Base-by-base conservation (phyloP, 805 yeast species). In the Metschnikowia arizonensis region DNA sequence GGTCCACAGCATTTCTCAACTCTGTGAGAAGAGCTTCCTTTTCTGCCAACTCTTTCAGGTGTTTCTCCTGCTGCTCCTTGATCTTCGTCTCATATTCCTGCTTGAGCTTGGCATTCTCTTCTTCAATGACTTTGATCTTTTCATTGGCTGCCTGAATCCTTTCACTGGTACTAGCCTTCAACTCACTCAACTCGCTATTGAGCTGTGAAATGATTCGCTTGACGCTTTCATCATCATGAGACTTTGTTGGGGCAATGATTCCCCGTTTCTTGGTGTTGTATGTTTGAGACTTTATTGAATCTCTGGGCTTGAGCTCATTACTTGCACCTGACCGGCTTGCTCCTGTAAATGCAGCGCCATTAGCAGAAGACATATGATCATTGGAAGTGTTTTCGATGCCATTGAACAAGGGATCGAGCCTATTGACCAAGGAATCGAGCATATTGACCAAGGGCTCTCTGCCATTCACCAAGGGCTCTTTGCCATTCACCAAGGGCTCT, bases 101-200 rank as follows among this genome's bases (percentile, higher is more conserved):
- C 17, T 42, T 42, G 25, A 52, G 45, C 21, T 21, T 30, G n/a
- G 18, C 8, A 46, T 48, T 39, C 45, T 72, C 69, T 11, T 46
- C 24, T 47, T 82, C 86, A 29, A 85, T 64, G 17, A 56, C 55
- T 18, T 61, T 62, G 18, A 84, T 80, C 46, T 74, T 75, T 15
- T 72, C 72, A 52, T 81, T 76, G 0, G 89, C 90, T 40, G 69
- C 65, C 40, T 66, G 70, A 50, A 84, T 82, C 50, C 80, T 82
- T 4, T 63, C 62, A 46, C 70, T 72, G 19, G 74, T 58, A 1
- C 66, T 50, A 3, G 57, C 45, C 43, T 58, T 65, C 49, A 70
- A 61, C 19, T 60, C 59, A 26, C 50, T 57, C 42, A 71, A 55
- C 42, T 71, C 72, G 17, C 51, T 48, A 18, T 64, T 66, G 42